Evolutionary conservation across 257 asterid species (phyloP).

Genomic region (Petunia secreta): DNA sequence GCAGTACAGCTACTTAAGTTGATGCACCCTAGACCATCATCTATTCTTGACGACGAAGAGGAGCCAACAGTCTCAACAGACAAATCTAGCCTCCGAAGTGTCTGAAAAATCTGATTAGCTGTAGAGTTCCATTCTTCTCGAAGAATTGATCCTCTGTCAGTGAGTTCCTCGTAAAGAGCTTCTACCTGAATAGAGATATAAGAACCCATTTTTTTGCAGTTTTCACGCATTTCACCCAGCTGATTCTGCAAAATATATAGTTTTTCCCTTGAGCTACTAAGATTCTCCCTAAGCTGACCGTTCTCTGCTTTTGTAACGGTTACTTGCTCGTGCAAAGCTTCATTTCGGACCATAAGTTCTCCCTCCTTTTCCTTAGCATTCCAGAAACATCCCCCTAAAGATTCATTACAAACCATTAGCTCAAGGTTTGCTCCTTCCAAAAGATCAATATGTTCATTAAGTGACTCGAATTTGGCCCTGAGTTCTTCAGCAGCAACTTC

Average conservation of each 20-base stretch:
- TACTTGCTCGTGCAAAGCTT: slow-evolving; percentile 61
- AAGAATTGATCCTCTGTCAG: slow-evolving; percentile 52
- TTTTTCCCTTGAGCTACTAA: slow-evolving; percentile 48
- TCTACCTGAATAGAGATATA: slow-evolving; percentile 61
- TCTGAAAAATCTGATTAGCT: slow-evolving; percentile 56
- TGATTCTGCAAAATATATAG: slow-evolving; percentile 56
- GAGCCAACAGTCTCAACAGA: slow-evolving; percentile 41
- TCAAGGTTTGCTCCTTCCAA: slow-evolving; percentile 69
- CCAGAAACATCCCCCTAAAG: slow-evolving; percentile 48
- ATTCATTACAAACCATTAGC: slow-evolving; percentile 75
- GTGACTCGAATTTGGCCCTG: slow-evolving; percentile 42
- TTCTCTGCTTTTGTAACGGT: slow-evolving; percentile 60
- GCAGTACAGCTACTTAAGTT: slow-evolving; percentile 46
- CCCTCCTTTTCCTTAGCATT: slow-evolving; percentile 52
- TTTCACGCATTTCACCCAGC: slow-evolving; percentile 56
- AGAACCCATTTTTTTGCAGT: slow-evolving; percentile 56
- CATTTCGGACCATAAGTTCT: slow-evolving; percentile 55
- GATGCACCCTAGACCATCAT: slow-evolving; percentile 36
- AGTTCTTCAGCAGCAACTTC: slow-evolving; percentile 47
- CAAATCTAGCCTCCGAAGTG: slow-evolving; percentile 57
- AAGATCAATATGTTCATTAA: slow-evolving; percentile 55
- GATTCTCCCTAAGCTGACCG: slow-evolving; percentile 52
- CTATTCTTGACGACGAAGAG: slow-evolving; percentile 38
- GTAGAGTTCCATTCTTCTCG: slow-evolving; percentile 67
- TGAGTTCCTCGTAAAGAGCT: slow-evolving; percentile 58